Conservation (phyloP, 495 filamentous ascomycete genomes). For the Eremomyces bilateralis region DNA sequence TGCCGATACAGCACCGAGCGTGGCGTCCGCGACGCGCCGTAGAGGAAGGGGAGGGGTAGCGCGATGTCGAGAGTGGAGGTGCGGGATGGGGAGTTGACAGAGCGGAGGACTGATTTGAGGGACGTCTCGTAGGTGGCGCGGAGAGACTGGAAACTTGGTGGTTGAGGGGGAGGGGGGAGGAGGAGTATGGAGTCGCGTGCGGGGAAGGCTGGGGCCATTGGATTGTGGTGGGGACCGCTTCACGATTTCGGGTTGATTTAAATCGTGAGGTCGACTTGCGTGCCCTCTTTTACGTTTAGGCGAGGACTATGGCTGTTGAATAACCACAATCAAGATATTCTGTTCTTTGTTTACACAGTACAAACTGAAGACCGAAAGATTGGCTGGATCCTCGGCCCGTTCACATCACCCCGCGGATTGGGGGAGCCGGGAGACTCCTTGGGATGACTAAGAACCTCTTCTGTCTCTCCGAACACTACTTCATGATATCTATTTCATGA, state of each 20-base stretch:
- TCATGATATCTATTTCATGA: too few relatives aligned
- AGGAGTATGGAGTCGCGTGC: slow-evolving; percentile 23
- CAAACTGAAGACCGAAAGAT: too few relatives aligned
- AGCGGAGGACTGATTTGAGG: slow-evolving; percentile 26
- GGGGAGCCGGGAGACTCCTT: neutral
- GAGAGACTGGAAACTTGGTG: slow-evolving; percentile 23
- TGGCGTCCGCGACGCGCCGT: slow-evolving; percentile 14
- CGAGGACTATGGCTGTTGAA: too few relatives aligned
- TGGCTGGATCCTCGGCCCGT: too few relatives aligned
- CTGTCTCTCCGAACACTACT: neutral
- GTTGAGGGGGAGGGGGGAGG: slow-evolving; percentile 32
- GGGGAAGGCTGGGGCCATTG: neutral
- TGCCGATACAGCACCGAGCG: slow-evolving; percentile 34
- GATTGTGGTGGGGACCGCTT: neutral
- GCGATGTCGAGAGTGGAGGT: slow-evolving; percentile 29
- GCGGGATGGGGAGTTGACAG: slow-evolving; percentile 10
- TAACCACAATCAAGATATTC: too few relatives aligned
- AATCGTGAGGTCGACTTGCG: neutral
- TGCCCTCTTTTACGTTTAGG: too few relatives aligned
- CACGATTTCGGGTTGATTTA: neutral
- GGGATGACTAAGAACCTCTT: neutral
- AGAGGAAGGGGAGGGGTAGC: slow-evolving; percentile 29
- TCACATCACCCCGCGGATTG: neutral
- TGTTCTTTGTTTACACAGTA: too few relatives aligned
- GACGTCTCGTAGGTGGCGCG: slow-evolving; percentile 35